phyloP scores from a whole-genome alignment of 202 grass and related monocot genomes.

The Panicum hallii region DNA sequence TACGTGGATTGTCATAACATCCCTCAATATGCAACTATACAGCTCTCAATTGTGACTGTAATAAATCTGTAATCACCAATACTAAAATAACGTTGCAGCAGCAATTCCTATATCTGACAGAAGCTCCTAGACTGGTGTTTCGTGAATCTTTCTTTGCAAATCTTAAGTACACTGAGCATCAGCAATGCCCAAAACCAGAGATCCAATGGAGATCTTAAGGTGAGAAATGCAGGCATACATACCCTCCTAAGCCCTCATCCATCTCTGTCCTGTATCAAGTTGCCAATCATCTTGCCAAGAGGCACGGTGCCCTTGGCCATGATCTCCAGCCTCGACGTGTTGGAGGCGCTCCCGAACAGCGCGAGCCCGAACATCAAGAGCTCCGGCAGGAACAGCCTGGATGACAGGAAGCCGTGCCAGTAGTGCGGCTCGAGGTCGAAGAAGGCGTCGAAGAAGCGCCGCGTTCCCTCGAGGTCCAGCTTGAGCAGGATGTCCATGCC shows the following conservation, averaged over 20 bases:
- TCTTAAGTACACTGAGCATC: slow-evolving; percentile 37
- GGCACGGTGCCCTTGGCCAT: slow-evolving; percentile 95
- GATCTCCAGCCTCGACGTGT: slow-evolving; percentile 87
- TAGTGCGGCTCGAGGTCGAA: slow-evolving; percentile 91
- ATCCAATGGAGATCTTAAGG: slow-evolving; percentile 46
- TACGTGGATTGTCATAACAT: slow-evolving; percentile 26
- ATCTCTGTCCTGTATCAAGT: slow-evolving; percentile 79
- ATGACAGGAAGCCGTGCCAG: slow-evolving; percentile 95
- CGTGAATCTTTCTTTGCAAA: slow-evolving; percentile 43
- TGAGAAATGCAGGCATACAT: slow-evolving; percentile 43
- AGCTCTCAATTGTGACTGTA: background rate
- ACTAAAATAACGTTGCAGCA: slow-evolving; percentile 24
- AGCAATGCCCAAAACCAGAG: slow-evolving; percentile 51
- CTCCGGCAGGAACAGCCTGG: slow-evolving; percentile 85
- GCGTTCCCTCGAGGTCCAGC: slow-evolving; percentile 83
- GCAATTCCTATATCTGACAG: slow-evolving; percentile 27
- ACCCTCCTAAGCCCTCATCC: slow-evolving; percentile 36
- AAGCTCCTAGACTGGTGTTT: slow-evolving; percentile 38
- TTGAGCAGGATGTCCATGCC: slow-evolving; percentile 98
- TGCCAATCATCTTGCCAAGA: slow-evolving; percentile 88
- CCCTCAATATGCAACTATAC: slow-evolving; percentile 42
- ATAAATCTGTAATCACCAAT: slow-evolving; percentile 3
- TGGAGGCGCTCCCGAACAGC: slow-evolving; percentile 81
- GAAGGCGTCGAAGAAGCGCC: slow-evolving; percentile 86
- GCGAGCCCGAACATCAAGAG: slow-evolving; percentile 84